phyloP scores from a whole-genome alignment of 1,284 basidiomycete genomes.

The Cutaneotrichosporon curvatum region DNA sequence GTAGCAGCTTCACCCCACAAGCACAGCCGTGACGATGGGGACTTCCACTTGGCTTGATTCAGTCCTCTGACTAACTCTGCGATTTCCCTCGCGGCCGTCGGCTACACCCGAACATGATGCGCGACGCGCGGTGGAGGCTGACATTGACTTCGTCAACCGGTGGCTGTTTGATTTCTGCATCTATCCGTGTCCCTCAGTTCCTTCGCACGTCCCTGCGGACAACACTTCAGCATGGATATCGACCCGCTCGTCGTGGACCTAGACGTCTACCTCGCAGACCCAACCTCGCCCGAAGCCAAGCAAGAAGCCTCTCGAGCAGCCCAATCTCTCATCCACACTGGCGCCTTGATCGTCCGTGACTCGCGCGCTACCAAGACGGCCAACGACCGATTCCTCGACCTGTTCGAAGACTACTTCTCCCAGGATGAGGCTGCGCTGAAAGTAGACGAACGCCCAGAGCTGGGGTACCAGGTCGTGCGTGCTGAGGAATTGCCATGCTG shows the following conservation, averaged over 20 bases:
- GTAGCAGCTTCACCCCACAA: not conserved
- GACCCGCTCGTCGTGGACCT: constrained; percentile 54
- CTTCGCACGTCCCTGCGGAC: too few relatives aligned
- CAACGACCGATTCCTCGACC: constrained; percentile 68
- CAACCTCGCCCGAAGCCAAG: constrained; percentile 49
- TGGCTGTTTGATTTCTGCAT: too few relatives aligned
- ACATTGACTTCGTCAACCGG: too few relatives aligned
- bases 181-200: too few relatives aligned
- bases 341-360: constrained; percentile 74
- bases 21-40: not conserved
- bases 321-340: constrained; percentile 64
- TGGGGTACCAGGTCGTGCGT: constrained; percentile 50
- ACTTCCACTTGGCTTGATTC: too few relatives aligned
- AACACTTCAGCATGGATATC: constrained; percentile 8
- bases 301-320: constrained; percentile 55
- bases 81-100: too few relatives aligned
- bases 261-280: constrained; percentile 59
- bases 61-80: too few relatives aligned
- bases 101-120: too few relatives aligned
- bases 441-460: constrained; percentile 71
- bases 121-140: too few relatives aligned
- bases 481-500: too few relatives aligned
- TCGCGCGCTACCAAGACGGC: constrained; percentile 73
- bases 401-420: constrained; percentile 77
- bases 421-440: constrained; percentile 58